Conservation (phyloP, 2,329 filamentous ascomycete species). For the Sarocladium oryzae region DNA sequence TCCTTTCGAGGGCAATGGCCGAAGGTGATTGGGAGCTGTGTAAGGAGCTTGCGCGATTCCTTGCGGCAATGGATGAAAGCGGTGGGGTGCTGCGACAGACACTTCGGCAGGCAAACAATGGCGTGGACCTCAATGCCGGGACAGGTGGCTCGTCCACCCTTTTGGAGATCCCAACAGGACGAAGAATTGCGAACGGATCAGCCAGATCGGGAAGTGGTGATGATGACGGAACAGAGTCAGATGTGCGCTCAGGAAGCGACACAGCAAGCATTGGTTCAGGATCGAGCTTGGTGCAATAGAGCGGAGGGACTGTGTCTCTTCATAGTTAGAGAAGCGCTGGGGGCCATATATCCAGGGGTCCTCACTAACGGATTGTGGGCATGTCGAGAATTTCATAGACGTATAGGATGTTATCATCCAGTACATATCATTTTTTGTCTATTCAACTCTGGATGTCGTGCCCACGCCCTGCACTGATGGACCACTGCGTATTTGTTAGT, state of each 20-base stretch:
- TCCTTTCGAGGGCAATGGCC: constrained; percentile 73
- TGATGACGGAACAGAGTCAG: constrained; percentile 29
- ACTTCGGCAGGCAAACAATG: constrained; percentile 52
- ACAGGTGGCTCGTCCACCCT: constrained; percentile 13
- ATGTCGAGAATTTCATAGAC: too few relatives aligned
- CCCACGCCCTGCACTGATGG: too few relatives aligned
- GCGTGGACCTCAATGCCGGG: constrained; percentile 25
- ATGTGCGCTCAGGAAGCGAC: constrained; percentile 30
- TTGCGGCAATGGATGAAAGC: constrained; percentile 84
- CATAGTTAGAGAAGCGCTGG: too few relatives aligned
- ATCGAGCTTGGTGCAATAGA: constrained; percentile 6
- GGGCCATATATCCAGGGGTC: too few relatives aligned
- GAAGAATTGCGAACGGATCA: constrained; percentile 20
- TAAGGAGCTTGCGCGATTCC: constrained; percentile 88
- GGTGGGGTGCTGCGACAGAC: constrained; percentile 73
- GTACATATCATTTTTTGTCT: too few relatives aligned
- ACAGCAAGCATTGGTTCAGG: constrained; percentile 30
- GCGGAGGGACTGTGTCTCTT: background rate
- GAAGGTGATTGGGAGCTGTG: constrained; percentile 94
- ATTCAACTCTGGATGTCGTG: too few relatives aligned
- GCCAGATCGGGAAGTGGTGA: constrained; percentile 23
- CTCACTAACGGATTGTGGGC: too few relatives aligned
- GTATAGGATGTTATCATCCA: too few relatives aligned
- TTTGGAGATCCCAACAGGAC: background rate
- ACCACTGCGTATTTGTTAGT: too few relatives aligned